Conservation (phyloP, 31 red algal species). For the Odonthalia washingtoniensis region DNA sequence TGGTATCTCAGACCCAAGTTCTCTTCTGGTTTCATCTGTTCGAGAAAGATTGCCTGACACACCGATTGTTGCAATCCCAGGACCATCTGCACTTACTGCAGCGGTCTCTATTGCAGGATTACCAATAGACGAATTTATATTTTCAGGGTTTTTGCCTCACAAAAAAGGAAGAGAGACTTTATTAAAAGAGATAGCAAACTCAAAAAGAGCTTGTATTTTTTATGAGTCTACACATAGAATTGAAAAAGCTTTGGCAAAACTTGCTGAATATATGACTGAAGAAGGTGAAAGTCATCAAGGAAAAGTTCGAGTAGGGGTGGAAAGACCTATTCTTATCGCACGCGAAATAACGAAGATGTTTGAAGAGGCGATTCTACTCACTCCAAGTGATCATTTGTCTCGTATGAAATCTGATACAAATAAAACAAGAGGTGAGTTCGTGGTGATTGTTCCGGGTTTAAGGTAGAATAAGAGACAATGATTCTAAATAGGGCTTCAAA, state of each 20-base stretch:
- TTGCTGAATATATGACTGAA: slow-evolving; percentile 24
- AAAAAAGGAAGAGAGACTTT: slow-evolving; percentile 45
- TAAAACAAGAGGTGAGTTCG: slow-evolving; percentile 24
- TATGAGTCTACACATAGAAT: slow-evolving; percentile 95
- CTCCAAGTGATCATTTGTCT: background rate
- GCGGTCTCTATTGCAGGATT: slow-evolving; percentile 77
- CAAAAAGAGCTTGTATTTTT: slow-evolving; percentile 59
- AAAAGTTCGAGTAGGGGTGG: slow-evolving; percentile 26
- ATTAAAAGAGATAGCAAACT: slow-evolving; percentile 42
- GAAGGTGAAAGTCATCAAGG: slow-evolving; percentile 3
- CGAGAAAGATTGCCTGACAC: slow-evolving; percentile 47
- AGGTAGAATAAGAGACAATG: slow-evolving; percentile 1
- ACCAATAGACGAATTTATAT: slow-evolving; percentile 57
- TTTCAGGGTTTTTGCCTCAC: slow-evolving; percentile 87
- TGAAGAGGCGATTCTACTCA: slow-evolving; percentile 56
- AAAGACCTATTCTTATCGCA: slow-evolving; percentile 45
- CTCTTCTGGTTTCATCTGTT: slow-evolving; percentile 70
- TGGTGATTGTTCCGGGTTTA: slow-evolving; percentile 6
- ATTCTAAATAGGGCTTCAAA: slow-evolving; percentile 15
- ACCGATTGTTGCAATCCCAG: slow-evolving; percentile 85
- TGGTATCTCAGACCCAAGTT: slow-evolving; percentile 86
- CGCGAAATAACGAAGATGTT: slow-evolving; percentile 95
- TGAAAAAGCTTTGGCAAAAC: slow-evolving; percentile 59
- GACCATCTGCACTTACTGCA: slow-evolving; percentile 79
- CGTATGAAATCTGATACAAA: background rate